Evolutionary conservation across 2,329 filamentous ascomycete genomes (phyloP), one percentile per base, ranked within the genome.

Genomic region (Trichoderma brevicompactum): DNA sequence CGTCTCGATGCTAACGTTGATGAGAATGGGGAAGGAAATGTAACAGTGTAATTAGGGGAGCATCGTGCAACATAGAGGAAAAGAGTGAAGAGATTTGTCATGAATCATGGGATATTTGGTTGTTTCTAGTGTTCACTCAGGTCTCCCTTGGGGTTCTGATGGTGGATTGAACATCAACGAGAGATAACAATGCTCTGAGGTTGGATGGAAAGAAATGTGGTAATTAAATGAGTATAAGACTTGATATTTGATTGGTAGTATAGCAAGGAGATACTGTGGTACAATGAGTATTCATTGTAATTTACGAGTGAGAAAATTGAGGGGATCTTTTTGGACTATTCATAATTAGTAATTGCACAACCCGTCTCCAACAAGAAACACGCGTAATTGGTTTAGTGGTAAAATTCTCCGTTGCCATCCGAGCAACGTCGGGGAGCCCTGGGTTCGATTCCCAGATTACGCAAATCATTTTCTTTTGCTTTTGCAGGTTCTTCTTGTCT

Each of bases 341-440:
- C 15, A 40, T 60, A 41, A 1, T 0, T 7, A 1, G 10, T 8
- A 5, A 12, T 1, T 13, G 13, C 10, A 0, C 2, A 1, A 0
- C 0, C 5, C 1, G 7, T 17, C 3, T 13, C 8, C 58, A 62
- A 23, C 5, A 54, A 54, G 49, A 44, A 38, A 53, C 8, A 49
- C 40, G 62, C 62, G 62, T 65, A 65, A 65, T 65, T 65, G 71
- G 71, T 73, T 73, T 73, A 73, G 70, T 72, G 72, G 72, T 73
- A 72, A 73, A 72, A 73, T 72, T 71, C 71, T 72, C 70, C 72
- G 72, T 72, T 72, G 72, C 72, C 72, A 73, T 71, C 41, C 66
- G 68, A 41, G 70, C 69, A 74, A 56, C 70, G 69, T 74, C 73
- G 73, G 72, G 72, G 73, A 73, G 72, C 73, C 73, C 73, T 73